Conservation (phyloP, 2,329 filamentous ascomycete genomes). For the Mycosphaerella sp. region DNA sequence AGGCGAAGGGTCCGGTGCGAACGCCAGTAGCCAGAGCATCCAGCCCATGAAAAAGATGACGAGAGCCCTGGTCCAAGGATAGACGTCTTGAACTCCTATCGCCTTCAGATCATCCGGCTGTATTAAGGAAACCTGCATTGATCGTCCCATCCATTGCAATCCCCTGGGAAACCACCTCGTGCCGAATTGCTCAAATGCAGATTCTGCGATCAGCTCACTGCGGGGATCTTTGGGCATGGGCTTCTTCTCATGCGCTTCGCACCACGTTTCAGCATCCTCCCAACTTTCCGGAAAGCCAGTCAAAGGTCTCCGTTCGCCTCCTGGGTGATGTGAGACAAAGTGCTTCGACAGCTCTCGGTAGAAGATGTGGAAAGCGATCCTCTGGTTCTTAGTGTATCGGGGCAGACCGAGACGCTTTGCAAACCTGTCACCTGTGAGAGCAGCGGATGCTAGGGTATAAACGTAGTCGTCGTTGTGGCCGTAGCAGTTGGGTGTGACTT, state of each 20-base stretch:
- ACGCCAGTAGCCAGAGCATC: conserved; percentile 4
- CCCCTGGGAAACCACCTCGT: conserved; percentile 1
- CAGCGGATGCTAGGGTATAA: neutral
- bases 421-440: conserved; percentile 1
- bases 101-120: neutral
- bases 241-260: neutral
- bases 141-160: neutral
- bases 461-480: conserved; percentile 7
- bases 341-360: neutral
- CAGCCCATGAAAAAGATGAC: conserved; percentile 1
- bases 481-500: conserved; percentile 6
- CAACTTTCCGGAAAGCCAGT: conserved; percentile 3
- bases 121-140: neutral
- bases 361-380: neutral
- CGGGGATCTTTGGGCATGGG: neutral
- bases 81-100: neutral
- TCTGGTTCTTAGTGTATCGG: neutral
- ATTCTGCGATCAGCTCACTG: conserved; percentile 2
- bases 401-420: conserved; percentile 2
- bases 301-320: neutral
- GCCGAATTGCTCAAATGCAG: neutral
- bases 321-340: neutral
- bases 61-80: neutral
- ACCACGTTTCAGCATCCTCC: neutral
- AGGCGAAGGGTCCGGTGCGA: conserved; percentile 3